phyloP scores from a whole-genome alignment of 768 basidiomycete species.

The Chalciporus chontae region DNA sequence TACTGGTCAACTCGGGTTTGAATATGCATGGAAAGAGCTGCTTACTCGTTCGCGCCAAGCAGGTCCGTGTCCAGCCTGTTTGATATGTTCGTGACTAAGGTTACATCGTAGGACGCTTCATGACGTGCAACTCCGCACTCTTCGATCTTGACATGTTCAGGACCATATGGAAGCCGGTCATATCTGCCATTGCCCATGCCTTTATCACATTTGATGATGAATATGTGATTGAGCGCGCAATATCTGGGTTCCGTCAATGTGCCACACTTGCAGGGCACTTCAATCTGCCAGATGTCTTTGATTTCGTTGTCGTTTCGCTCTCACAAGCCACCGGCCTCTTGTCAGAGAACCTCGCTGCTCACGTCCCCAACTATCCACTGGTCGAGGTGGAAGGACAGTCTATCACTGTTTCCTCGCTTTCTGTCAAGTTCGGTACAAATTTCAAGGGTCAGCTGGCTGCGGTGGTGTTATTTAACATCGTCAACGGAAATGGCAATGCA shows the following conservation, averaged over 20 bases:
- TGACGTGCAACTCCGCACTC: slow-evolving; percentile 71
- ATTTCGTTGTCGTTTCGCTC: slow-evolving; percentile 90
- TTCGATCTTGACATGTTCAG: slow-evolving; percentile 96
- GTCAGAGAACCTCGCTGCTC: slow-evolving; percentile 64
- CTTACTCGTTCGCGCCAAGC: slow-evolving; percentile 76
- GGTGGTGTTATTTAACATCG: slow-evolving; percentile 95
- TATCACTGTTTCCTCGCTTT: slow-evolving; percentile 87
- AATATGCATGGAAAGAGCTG: slow-evolving; percentile 98
- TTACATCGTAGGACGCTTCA: slow-evolving; percentile 50
- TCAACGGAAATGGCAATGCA: slow-evolving; percentile 92
- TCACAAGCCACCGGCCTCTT: slow-evolving; percentile 89
- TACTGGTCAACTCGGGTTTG: slow-evolving; percentile 92
- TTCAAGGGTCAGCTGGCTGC: slow-evolving; percentile 95
- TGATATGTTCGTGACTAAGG: slow-evolving; percentile 2
- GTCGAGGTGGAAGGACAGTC: slow-evolving; percentile 88
- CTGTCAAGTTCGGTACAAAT: slow-evolving; percentile 91
- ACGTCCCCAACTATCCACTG: slow-evolving; percentile 81
- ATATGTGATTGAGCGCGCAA: slow-evolving; percentile 90
- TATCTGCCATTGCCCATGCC: slow-evolving; percentile 92
- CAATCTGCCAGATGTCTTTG: slow-evolving; percentile 90
- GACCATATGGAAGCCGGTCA: slow-evolving; percentile 86
- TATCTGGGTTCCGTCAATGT: slow-evolving; percentile 95
- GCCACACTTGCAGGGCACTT: slow-evolving; percentile 90
- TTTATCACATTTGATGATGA: slow-evolving; percentile 97
- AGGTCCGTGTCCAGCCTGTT: slow-evolving; percentile 43